phyloP scores from a whole-genome alignment of 202 grass and related monocot genomes.

The Setaria italica region DNA sequence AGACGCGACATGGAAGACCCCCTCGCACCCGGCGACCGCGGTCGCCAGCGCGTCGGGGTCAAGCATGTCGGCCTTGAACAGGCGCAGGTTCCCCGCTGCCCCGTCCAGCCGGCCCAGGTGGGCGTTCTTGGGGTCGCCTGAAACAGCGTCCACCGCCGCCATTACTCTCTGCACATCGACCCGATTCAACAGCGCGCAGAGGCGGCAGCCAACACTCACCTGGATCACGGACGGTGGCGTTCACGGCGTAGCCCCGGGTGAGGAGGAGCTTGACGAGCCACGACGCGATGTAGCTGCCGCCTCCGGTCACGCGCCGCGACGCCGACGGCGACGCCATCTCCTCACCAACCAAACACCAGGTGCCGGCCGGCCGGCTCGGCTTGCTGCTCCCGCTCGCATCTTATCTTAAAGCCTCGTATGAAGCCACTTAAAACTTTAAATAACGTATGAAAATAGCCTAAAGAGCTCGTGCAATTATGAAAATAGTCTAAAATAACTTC shows the following conservation, averaged over 20 bases:
- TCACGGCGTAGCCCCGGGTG: slow-evolving; percentile 33
- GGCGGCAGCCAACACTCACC: background rate
- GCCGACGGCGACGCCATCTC: background rate
- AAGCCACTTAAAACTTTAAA: no score
- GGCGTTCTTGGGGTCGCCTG: slow-evolving; percentile 43
- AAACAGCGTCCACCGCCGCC: background rate
- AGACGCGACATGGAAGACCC: slow-evolving; percentile 56
- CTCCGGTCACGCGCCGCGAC: slow-evolving; percentile 21
- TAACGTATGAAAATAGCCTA: no score
- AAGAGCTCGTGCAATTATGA: no score
- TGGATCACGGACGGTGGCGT: slow-evolving; percentile 39
- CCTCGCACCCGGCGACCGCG: slow-evolving; percentile 40
- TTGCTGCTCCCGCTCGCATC: no score
- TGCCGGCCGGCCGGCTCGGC: background rate
- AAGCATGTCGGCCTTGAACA: slow-evolving; percentile 55
- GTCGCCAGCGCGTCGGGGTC: slow-evolving; percentile 24
- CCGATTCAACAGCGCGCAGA: background rate
- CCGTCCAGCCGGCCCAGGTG: slow-evolving; percentile 38
- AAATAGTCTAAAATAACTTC: no score
- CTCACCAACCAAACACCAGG: background rate
- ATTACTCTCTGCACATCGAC: background rate
- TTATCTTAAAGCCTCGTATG: no score
- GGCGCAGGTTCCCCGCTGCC: slow-evolving; percentile 24
- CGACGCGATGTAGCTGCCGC: slow-evolving; percentile 35
- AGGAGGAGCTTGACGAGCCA: slow-evolving; percentile 49